A percentile compares a stretch with the other conserved stretches of the same genome.
phyloP scores from a whole-genome alignment of 78 protist genomes.

The Creolimax fragrantissima region DNA sequence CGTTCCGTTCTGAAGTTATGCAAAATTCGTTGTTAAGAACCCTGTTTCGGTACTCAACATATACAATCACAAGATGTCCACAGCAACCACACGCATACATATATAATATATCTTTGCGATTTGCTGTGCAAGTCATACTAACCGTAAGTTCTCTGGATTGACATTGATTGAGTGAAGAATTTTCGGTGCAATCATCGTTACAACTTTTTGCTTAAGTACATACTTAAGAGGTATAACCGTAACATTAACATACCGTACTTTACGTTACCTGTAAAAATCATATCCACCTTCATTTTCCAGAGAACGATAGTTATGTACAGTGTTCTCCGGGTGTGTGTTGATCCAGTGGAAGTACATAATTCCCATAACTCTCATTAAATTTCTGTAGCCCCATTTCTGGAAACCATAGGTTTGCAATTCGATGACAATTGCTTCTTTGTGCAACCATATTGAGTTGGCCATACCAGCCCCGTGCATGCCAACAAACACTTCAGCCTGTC shows the following conservation, averaged over 20 bases:
- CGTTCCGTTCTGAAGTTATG: too few relatives aligned
- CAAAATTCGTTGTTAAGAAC: too few relatives aligned
- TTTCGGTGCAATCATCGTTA: background rate
- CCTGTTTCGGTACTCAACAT: too few relatives aligned
- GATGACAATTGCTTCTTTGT: background rate
- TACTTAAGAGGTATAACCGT: too few relatives aligned
- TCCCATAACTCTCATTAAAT: background rate
- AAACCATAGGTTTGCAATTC: background rate
- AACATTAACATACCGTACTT: background rate
- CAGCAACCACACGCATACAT: background rate
- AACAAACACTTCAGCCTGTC: background rate
- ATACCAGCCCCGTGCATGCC: constrained; percentile 11
- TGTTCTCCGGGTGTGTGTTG: background rate
- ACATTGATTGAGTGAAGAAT: background rate
- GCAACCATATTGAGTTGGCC: background rate
- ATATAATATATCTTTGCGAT: background rate
- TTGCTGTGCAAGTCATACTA: background rate
- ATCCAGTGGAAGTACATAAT: background rate
- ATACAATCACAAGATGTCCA: too few relatives aligned
- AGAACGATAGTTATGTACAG: background rate
- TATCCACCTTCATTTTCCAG: background rate
- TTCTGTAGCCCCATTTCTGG: background rate
- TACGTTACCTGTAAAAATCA: background rate
- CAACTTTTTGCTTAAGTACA: background rate
- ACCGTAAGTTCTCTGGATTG: background rate